Base-by-base conservation (phyloP, 495 filamentous ascomycete genomes). In the Apiosordaria backusii region DNA sequence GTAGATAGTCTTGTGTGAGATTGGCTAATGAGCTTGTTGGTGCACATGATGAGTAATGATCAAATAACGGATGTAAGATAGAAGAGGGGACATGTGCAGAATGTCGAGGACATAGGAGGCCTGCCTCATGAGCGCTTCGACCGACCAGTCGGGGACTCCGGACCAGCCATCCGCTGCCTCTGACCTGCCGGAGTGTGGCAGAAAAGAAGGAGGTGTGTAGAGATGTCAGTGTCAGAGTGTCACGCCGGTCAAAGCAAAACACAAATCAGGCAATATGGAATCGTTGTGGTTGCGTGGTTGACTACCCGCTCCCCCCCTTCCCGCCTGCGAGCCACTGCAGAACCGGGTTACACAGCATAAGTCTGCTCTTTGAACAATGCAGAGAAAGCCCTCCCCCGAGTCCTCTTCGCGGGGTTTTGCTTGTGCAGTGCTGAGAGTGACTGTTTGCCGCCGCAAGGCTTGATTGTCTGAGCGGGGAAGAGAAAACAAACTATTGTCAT, bases 301-400 rank as follows among this genome's bases (percentile, higher is more conserved):
- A 50, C 62, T 60, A 54, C 63, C 68, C 68, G 64, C 60, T 66
- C 65, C 60, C 62, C 52, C n/a, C 52, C 22, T 55, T 55, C 52
- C 52, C n/a, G 62, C 63, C 68, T 68, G 60, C 60, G 55, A 69
- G 57, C 50, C n/a, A 55, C 62, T 64, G 68, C 64, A 67, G 65
- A 60, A 40, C 63, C 63, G 57, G 61, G 70, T 72, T 24, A 23
- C 70, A 72, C 70, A 61, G 68, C 70, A 70, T 70, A 66, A 66
- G 65, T 62, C 65, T 65, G 53, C 26, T 65, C 45, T 72, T 53
- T 61, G 50, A 25, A 24, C 52, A 18, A 57, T 62, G 62, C 57
- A 62, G 65, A 62, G n/a, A 6, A 23, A 55, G 1, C 0, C 52
- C n/a, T 23, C 52, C 7, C 4, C 52, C 19, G 52, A 55, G 52